Evolutionary conservation across 2,329 filamentous ascomycete species (phyloP).

Genomic region (Ambrosiella xylebori): DNA sequence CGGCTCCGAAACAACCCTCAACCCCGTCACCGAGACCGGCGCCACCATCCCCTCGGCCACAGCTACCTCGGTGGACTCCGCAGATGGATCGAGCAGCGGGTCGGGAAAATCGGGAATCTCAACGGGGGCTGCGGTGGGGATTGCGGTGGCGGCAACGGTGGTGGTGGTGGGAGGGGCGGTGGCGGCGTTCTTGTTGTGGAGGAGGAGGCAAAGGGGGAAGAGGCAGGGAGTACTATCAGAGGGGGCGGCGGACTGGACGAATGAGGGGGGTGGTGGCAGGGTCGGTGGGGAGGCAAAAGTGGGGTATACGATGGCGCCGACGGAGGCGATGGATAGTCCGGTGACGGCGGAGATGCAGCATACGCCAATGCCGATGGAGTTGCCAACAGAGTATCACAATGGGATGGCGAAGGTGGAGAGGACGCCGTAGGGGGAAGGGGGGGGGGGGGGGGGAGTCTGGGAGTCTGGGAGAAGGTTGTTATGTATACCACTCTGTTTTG

Average conservation of each 20-base stretch:
- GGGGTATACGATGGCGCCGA: background rate
- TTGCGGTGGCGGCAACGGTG: slow-evolving; percentile 13
- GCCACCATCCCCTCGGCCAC: background rate
- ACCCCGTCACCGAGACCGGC: background rate
- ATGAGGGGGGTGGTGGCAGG: background rate
- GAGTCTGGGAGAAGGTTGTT: too few relatives aligned
- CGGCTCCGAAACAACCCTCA: background rate
- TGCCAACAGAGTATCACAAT: background rate
- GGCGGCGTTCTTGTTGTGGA: slow-evolving; percentile 1
- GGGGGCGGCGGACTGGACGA: slow-evolving; percentile 6
- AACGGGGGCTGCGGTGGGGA: slow-evolving; percentile 13
- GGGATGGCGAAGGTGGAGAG: background rate
- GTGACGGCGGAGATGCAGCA: background rate
- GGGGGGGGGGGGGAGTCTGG: too few relatives aligned
- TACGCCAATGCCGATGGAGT: background rate
- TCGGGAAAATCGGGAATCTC: background rate
- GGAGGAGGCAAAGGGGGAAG: background rate
- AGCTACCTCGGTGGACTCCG: background rate
- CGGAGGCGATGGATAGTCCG: background rate
- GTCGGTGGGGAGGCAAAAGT: background rate
- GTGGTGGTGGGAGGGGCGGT: background rate
- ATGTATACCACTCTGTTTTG: too few relatives aligned
- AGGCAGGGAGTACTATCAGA: slow-evolving; percentile 16
- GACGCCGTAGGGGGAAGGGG: background rate
- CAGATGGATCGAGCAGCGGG: background rate